Evolutionary conservation across 2,329 filamentous ascomycete genomes (phyloP).

Genomic region (Ophiostoma australiae): DNA sequence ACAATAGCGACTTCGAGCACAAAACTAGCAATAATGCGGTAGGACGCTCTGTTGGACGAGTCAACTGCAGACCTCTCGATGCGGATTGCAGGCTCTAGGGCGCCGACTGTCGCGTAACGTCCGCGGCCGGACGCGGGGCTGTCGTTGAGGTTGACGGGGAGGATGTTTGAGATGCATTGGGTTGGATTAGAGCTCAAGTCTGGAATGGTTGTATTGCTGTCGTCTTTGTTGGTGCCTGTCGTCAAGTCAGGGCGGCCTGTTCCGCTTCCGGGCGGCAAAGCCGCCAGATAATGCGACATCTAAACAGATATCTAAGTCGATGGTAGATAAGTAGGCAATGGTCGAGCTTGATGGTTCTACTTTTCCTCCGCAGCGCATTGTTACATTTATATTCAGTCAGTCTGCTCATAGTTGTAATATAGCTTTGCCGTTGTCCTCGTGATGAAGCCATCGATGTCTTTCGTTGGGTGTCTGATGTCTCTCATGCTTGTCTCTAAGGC

Average conservation of each 20-base stretch:
- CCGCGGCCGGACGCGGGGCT: constrained; percentile 29
- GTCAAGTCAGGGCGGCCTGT: background rate
- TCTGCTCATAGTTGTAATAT: background rate
- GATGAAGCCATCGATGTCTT: background rate
- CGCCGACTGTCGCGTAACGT: constrained; percentile 28
- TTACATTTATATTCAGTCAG: background rate
- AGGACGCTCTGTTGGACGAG: constrained; percentile 14
- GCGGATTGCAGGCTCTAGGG: constrained; percentile 29
- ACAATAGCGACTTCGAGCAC: constrained; percentile 30
- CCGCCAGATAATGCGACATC: background rate
- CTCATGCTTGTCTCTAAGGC: background rate
- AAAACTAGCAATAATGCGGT: constrained; percentile 29
- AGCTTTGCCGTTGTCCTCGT: background rate
- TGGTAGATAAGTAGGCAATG: background rate
- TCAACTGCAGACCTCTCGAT: constrained; percentile 26
- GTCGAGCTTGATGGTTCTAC: background rate
- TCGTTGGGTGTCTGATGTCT: background rate
- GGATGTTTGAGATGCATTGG: constrained; percentile 28
- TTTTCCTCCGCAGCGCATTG: background rate
- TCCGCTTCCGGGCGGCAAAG: background rate
- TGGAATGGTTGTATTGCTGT: background rate
- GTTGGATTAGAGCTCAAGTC: background rate
- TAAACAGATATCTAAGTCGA: background rate
- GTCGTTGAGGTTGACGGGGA: constrained; percentile 29
- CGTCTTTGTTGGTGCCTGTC: background rate